Conservation (phyloP, 2,329 filamentous ascomycete genomes). For the Trichophyton schoenleinii region DNA sequence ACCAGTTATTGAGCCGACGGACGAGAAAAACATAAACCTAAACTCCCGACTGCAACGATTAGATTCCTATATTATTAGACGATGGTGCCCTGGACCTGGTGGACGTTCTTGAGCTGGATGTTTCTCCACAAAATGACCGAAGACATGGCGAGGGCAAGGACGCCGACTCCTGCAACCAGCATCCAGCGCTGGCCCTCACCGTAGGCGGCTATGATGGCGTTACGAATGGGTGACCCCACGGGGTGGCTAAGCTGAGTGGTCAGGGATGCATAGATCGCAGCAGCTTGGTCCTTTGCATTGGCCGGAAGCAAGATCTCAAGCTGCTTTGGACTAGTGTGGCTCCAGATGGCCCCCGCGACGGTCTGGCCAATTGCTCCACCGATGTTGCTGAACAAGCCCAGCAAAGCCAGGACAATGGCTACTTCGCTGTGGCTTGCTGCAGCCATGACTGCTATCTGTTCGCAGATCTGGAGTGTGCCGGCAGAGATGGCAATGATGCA, state of each 20-base stretch:
- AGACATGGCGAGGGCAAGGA: constrained; percentile 17
- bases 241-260: constrained; percentile 22
- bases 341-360: constrained; percentile 22
- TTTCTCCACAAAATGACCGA: constrained; percentile 37
- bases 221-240: constrained; percentile 28
- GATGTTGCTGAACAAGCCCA: constrained; percentile 19
- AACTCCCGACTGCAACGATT: neutral
- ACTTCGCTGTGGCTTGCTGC: constrained; percentile 41
- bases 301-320: constrained; percentile 15
- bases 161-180: constrained; percentile 23
- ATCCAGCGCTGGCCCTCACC: constrained; percentile 34
- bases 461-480: constrained; percentile 39
- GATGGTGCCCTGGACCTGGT: constrained; percentile 33
- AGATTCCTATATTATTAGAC: constrained; percentile 14
- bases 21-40: neutral
- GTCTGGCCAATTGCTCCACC: constrained; percentile 21
- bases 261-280: constrained; percentile 16
- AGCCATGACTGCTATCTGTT: constrained; percentile 45
- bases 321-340: constrained; percentile 16
- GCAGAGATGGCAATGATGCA: constrained; percentile 41
- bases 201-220: constrained; percentile 36
- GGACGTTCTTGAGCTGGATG: constrained; percentile 35
- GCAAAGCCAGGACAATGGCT: constrained; percentile 25
- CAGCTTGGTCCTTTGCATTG: constrained; percentile 11
- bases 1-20: neutral